These are phyloP conservation scores for Ustulina deusta DNA, from an alignment of 2,329 filamentous ascomycete genomes.

Conservation along the genomic window DNA sequence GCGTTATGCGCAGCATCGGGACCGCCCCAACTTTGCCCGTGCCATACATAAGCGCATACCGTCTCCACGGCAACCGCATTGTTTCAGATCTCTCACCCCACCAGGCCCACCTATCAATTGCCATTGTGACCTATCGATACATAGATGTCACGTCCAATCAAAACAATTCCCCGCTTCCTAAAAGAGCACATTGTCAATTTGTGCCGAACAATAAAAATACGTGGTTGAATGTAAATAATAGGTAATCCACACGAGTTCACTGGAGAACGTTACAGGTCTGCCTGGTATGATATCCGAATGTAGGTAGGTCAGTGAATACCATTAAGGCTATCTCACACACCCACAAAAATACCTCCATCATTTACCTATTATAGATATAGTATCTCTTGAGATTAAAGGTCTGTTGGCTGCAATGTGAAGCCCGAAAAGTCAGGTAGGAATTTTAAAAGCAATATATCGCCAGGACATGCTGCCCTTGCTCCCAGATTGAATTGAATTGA, in stretches of 20 bases:
- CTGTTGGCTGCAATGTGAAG: no score
- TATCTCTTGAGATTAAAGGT: no score
- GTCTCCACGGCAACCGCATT: conserved; percentile 47
- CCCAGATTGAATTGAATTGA: no score
- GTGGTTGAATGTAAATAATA: not conserved
- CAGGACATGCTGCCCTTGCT: no score
- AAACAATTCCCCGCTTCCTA: conserved; percentile 32
- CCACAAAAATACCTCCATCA: no score
- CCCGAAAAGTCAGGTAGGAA: no score
- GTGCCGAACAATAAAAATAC: not conserved
- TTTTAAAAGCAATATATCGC: no score
- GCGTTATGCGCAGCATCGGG: conserved; percentile 22
- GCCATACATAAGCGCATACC: not conserved
- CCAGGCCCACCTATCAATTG: not conserved
- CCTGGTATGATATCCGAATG: no score
- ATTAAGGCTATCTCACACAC: no score
- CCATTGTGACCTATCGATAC: conserved; percentile 34
- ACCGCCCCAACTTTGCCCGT: not conserved
- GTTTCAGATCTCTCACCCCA: conserved; percentile 34
- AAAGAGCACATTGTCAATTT: conserved; percentile 24
- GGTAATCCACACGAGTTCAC: not conserved
- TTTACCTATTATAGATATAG: no score
- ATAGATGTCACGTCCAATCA: conserved; percentile 32
- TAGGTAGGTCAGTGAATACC: no score
- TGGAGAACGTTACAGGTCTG: not conserved